Conservation (phyloP, 208 protist species). For the Leptomonas seymouri region DNA sequence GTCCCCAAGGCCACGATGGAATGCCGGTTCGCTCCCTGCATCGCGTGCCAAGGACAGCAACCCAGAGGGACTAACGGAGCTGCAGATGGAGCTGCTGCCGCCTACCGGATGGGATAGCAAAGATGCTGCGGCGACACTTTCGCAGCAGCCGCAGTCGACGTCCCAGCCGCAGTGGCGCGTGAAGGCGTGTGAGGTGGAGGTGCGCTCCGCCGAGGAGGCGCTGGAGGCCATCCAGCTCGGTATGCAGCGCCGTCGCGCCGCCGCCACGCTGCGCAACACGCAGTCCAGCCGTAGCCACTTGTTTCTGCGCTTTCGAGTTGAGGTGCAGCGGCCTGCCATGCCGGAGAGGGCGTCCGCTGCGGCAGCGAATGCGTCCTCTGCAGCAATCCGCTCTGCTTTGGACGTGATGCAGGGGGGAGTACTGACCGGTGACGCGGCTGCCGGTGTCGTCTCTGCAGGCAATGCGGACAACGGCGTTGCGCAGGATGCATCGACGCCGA, state of each 20-base stretch:
- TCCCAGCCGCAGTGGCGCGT: slow-evolving; percentile 30
- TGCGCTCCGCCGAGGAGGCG: slow-evolving; percentile 24
- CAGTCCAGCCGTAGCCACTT: slow-evolving; percentile 41
- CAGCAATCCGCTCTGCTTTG: background rate
- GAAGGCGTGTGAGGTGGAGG: slow-evolving; percentile 27
- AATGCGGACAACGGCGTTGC: background rate
- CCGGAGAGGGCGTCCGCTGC: slow-evolving; percentile 21
- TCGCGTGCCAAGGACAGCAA: slow-evolving; percentile 35
- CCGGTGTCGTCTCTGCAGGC: too few species aligned
- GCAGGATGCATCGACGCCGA: slow-evolving; percentile 1
- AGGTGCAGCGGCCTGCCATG: slow-evolving; percentile 19
- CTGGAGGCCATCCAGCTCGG: slow-evolving; percentile 30
- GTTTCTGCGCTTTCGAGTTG: slow-evolving; percentile 33
- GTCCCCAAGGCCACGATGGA: slow-evolving; percentile 28
- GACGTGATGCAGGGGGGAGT: background rate
- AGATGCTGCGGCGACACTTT: slow-evolving; percentile 9
- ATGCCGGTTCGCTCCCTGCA: slow-evolving; percentile 24
- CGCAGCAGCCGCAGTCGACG: slow-evolving; percentile 14
- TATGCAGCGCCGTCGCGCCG: slow-evolving; percentile 28
- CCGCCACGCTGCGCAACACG: slow-evolving; percentile 23
- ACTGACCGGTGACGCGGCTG: background rate
- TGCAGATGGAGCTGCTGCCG: slow-evolving; percentile 33
- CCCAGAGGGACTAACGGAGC: slow-evolving; percentile 29
- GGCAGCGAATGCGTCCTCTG: slow-evolving; percentile 2
- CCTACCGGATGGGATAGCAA: background rate